Conservation (phyloP, 805 yeast genomes). For the Isabelozyma gotoi region DNA sequence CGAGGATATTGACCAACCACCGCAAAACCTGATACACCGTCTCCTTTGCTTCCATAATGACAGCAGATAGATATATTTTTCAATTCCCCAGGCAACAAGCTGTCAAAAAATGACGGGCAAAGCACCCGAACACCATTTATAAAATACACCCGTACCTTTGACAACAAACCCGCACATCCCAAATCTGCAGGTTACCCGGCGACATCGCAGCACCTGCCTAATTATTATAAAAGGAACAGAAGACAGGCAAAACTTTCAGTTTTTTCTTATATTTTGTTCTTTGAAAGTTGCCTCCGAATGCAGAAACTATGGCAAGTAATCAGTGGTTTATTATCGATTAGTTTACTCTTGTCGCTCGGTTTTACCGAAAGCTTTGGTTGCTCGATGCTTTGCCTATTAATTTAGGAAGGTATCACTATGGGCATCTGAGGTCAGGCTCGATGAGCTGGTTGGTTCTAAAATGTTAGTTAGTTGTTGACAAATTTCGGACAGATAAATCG, state of each 20-base stretch:
- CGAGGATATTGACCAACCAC: conserved; percentile 9
- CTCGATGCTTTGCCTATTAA: conserved; percentile 36
- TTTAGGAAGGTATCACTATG: conserved; percentile 30
- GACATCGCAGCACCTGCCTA: conserved; percentile 2
- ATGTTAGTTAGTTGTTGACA: conserved; percentile 26
- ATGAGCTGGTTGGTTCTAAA: conserved; percentile 7
- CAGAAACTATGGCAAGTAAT: conserved; percentile 27
- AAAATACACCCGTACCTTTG: not conserved
- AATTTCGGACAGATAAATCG: conserved; percentile 37
- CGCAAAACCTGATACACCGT: conserved; percentile 8
- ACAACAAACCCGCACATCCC: too few relatives aligned
- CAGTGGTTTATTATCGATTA: conserved; percentile 13
- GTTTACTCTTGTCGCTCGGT: conserved; percentile 14
- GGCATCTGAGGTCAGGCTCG: conserved; percentile 6
- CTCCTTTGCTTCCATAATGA: conserved; percentile 9
- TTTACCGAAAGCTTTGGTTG: conserved; percentile 16
- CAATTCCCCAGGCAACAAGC: too few relatives aligned
- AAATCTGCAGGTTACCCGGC: conserved; percentile 16
- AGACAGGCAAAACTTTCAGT: not conserved
- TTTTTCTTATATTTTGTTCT: conserved; percentile 10
- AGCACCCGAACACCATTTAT: not conserved
- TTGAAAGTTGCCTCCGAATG: conserved; percentile 43
- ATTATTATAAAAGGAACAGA: conserved; percentile 8
- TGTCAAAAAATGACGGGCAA: not conserved
- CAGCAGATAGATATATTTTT: too few relatives aligned